Evolutionary conservation across 2,329 filamentous ascomycete species (phyloP).

Genomic region (Fusarium pininemorale): DNA sequence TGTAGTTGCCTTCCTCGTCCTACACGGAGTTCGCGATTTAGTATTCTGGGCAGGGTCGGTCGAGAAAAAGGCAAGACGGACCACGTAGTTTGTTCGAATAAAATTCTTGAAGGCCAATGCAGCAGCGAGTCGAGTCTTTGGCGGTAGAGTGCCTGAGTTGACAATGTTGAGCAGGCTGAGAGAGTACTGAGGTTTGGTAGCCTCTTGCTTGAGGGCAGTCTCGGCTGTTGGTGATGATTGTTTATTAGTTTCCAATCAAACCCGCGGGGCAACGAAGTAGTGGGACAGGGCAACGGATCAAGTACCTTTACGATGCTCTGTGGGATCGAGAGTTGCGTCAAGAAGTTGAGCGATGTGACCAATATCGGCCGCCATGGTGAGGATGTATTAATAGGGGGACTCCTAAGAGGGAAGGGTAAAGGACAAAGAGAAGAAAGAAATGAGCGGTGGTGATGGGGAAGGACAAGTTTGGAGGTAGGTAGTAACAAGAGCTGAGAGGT

Average conservation of each 20-base stretch:
- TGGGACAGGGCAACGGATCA: slow-evolving; percentile 36
- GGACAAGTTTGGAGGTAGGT: slow-evolving; percentile 19
- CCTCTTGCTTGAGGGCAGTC: slow-evolving; percentile 78
- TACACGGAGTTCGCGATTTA: slow-evolving; percentile 46
- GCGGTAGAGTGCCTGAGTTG: slow-evolving; percentile 74
- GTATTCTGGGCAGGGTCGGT: slow-evolving; percentile 20
- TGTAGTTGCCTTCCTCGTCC: slow-evolving; percentile 95
- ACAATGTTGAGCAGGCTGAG: slow-evolving; percentile 90
- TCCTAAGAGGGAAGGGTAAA: slow-evolving; percentile 22
- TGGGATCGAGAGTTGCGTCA: slow-evolving; percentile 87
- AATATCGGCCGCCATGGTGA: slow-evolving; percentile 66
- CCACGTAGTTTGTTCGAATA: slow-evolving; percentile 91
- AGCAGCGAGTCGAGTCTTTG: slow-evolving; percentile 84
- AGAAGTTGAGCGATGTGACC: slow-evolving; percentile 80
- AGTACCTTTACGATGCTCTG: slow-evolving; percentile 87
- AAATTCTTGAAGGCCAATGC: slow-evolving; percentile 99
- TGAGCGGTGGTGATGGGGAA: slow-evolving; percentile 36
- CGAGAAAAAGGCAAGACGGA: slow-evolving; percentile 52
- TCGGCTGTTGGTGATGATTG: slow-evolving; percentile 70
- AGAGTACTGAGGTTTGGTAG: slow-evolving; percentile 87
- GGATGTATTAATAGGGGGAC: slow-evolving; percentile 13
- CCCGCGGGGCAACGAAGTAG: slow-evolving; percentile 42
- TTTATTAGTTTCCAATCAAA: slow-evolving; percentile 48
- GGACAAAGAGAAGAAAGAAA: slow-evolving; percentile 28
- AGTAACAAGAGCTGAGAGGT: slow-evolving; percentile 29